Evolutionary conservation across 352 stramenopile species (phyloP), one percentile per base, ranked within the genome.

Genomic region (Pythium coloratum): DNA sequence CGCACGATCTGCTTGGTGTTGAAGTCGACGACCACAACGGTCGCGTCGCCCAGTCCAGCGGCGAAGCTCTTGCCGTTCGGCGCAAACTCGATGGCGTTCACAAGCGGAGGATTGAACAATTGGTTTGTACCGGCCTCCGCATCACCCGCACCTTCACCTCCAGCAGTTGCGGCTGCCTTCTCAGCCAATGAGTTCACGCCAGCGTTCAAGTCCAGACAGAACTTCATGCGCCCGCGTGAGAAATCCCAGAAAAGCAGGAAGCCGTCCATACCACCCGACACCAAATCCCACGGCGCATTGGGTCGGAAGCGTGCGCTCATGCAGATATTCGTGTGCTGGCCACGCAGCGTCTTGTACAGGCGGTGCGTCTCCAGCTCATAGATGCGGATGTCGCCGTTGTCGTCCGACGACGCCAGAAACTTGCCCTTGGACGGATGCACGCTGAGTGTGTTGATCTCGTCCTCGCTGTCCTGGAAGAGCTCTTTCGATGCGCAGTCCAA

Each of bases 211-310:
- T 91, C 81, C 54, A 93, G 79, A 33, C 76, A 82, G 60, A 84
- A 88, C 70, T 88, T 89, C 38, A 91, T 73, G 53, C 80, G 73
- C 30, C 85, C 85, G 6, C 81, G 80, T 26, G 72, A 86, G 67
- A 93, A 86, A 58, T 93, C 85, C 85, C 85, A 93, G 71, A 91
- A 93, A 46, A 86, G 65, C 30, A 93, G 61, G 32, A 85, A 55
- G 42, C 85, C 82, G 55, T 93, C 85, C 69, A 91, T 80, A 20
- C 82, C 85, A 13, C 82, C 81, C 2, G 85, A 90, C 26, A 91
- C 81, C 9, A 93, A 69, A 60, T 93, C 85, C 80, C 84, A 93
- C 24, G 82, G 76, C 56, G 78, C 79, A 42, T 89, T 86, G 13
- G 85, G 82, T 42, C 82, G 85, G 59, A 93, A 93, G 26, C 73